Base-by-base conservation (phyloP, 2,329 filamentous ascomycete genomes). In the Metarhizium humberi region DNA sequence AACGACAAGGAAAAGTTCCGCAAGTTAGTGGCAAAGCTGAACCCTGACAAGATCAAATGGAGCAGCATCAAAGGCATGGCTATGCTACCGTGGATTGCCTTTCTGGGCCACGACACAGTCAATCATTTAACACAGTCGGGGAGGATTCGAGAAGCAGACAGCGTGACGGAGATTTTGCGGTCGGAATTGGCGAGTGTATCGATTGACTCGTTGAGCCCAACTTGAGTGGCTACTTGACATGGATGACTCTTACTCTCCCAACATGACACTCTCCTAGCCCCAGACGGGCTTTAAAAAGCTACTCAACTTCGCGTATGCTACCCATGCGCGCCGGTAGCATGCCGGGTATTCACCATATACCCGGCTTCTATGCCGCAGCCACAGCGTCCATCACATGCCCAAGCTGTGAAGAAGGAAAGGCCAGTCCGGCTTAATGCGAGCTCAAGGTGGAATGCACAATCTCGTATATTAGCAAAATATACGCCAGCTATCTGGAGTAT, bases 81-180 rank as follows among this genome's bases (percentile, higher is more conserved):
- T 45, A 59, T 64, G 6, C 55, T 69, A n/a, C 66, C 65, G 2
- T 73, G 71, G 71, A 62, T 73, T 16, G 66, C 66, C 2, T 71
- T 70, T 20, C 65, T 79, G 32, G 73, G 72, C 7, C 66, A 75
- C n/a, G 76, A 79, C 54, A 77, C 76, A 0, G 71, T 77, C 53
- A 72, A 71, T 50, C 69, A 75, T 53, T 64, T 79, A n/a, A 67
- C 69, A 13, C 66, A 70, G 34, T 64, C 67, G 2, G 75, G 76
- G 10, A 64, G 69, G 59, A 65, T 64, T 6, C 65, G 69, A 4
- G 71, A 77, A 59, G 77, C 77, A 0, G 67, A 73, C 45, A 62
- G 65, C 10, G 64, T 79, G 1, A 67, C 71, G 4, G 62, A 69
- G 38, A 56, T 75, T 4, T 56, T 76, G n/a, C 65, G 69, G 18